phyloP scores from a whole-genome alignment of 1,284 basidiomycete genomes.

The Ustilago vetiveriae region DNA sequence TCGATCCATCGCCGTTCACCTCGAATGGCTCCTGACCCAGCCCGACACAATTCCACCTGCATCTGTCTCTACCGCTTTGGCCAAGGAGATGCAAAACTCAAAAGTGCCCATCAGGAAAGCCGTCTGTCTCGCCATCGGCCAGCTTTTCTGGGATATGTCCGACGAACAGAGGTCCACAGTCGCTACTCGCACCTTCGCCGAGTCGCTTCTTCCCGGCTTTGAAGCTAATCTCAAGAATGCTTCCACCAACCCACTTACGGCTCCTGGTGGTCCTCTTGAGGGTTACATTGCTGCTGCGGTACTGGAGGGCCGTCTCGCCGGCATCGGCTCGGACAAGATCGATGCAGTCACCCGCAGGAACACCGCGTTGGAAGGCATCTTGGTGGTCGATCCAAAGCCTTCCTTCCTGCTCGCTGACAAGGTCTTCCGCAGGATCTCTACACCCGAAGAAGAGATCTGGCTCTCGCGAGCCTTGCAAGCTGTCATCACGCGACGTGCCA shows the following conservation, averaged over 20 bases:
- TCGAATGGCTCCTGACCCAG: conserved; percentile 32
- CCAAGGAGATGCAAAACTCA: conserved; percentile 57
- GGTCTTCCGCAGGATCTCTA: conserved; percentile 57
- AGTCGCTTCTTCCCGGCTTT: conserved; percentile 56
- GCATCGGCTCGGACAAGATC: conserved; percentile 44
- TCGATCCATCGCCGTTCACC: conserved; percentile 40
- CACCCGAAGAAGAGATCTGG: conserved; percentile 54
- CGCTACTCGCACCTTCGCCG: conserved; percentile 43
- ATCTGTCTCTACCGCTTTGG: conserved; percentile 35
- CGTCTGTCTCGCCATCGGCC: conserved; percentile 48
- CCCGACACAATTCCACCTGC: conserved; percentile 18
- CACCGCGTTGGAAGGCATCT: conserved; percentile 41
- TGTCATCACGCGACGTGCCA: conserved; percentile 16
- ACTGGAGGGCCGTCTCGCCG: conserved; percentile 38
- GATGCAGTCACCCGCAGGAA: conserved; percentile 32
- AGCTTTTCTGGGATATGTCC: conserved; percentile 43
- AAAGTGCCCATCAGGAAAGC: conserved; percentile 55
- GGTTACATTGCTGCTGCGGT: conserved; percentile 58
- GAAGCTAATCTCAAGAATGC: conserved; percentile 57
- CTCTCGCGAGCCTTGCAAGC: conserved; percentile 47
- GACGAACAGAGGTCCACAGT: conserved; percentile 10
- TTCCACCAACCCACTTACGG: conserved; percentile 55
- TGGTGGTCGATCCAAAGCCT: conserved; percentile 52
- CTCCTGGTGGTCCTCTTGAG: conserved; percentile 58
- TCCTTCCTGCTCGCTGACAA: conserved; percentile 64